Evolutionary conservation across 2,329 filamentous ascomycete species (phyloP).

Genomic region (Hypoxylon sp.): DNA sequence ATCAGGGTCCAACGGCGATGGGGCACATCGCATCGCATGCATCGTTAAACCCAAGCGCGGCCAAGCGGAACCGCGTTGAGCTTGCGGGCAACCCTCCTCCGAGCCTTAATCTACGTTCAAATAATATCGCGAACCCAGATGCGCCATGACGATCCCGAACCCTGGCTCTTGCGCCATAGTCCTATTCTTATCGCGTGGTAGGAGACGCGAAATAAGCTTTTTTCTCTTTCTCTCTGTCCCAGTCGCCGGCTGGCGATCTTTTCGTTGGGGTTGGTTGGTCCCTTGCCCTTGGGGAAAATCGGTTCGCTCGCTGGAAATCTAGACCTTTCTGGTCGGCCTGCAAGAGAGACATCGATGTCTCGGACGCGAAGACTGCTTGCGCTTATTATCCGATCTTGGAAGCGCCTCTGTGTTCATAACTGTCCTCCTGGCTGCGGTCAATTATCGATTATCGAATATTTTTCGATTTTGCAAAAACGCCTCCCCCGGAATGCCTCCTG

Average conservation of each 20-base stretch:
- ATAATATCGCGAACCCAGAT: constrained; percentile 33
- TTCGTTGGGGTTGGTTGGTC: no score
- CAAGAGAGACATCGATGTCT: constrained; percentile 16
- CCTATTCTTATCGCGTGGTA: constrained; percentile 23
- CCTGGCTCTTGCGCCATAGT: constrained; percentile 34
- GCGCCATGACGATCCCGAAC: constrained; percentile 29
- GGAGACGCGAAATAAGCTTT: constrained; percentile 19
- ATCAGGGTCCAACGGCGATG: no score
- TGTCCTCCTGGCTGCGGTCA: background rate
- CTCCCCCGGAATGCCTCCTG: constrained; percentile 28
- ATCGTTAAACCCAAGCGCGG: constrained; percentile 25
- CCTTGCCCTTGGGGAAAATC: constrained; percentile 28
- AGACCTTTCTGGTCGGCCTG: background rate
- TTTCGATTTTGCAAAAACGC: no score
- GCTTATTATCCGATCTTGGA: constrained; percentile 22
- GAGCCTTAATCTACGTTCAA: constrained; percentile 33
- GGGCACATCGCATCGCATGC: no score
- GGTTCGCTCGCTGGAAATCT: constrained; percentile 10
- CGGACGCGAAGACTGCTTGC: constrained; percentile 3
- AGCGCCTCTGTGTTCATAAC: constrained; percentile 2
- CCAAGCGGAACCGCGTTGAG: constrained; percentile 23
- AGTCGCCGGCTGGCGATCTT: constrained; percentile 30
- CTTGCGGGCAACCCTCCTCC: constrained; percentile 30
- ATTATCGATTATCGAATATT: constrained; percentile 9
- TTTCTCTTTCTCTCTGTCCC: constrained; percentile 19